These are phyloP conservation scores for Ophiosphaerella herpotricha DNA, from an alignment of 2,329 filamentous ascomycete species.

Conservation along the genomic window DNA sequence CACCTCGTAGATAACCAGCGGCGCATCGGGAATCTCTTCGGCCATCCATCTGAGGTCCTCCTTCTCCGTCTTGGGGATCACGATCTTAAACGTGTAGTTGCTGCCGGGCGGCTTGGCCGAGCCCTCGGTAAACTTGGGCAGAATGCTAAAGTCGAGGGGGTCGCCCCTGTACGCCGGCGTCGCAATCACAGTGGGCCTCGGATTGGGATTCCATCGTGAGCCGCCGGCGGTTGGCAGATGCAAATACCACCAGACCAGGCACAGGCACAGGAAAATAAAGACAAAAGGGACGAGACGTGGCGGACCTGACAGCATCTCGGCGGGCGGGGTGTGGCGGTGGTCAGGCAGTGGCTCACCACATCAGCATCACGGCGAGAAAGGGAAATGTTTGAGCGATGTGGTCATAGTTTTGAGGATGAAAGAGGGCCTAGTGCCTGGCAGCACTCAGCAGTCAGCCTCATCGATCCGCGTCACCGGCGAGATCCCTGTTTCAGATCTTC, in stretches of 20 bases:
- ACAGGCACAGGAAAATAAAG: constrained; percentile 29
- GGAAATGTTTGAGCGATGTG: constrained; percentile 1
- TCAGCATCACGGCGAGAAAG: constrained; percentile 1
- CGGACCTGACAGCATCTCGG: constrained; percentile 43
- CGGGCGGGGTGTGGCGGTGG: constrained; percentile 9
- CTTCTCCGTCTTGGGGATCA: constrained; percentile 45
- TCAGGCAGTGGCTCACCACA: constrained; percentile 11
- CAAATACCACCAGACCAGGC: constrained; percentile 39
- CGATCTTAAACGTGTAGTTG: constrained; percentile 44
- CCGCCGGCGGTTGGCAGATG: constrained; percentile 11
- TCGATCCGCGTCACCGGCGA: constrained; percentile 1
- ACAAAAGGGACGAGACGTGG: constrained; percentile 39
- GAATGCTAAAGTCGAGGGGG: constrained; percentile 43
- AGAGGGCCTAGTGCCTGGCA: not conserved
- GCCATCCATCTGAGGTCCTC: constrained; percentile 45
- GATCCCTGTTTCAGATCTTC: too few species aligned
- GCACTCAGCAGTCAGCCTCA: constrained; percentile 1
- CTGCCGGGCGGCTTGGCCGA: constrained; percentile 36
- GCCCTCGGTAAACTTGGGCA: constrained; percentile 38
- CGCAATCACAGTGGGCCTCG: constrained; percentile 9
- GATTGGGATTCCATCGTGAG: constrained; percentile 18
- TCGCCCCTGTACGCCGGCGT: constrained; percentile 25
- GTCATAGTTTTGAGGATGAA: not conserved
- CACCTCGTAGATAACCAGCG: constrained; percentile 56
- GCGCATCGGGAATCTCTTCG: constrained; percentile 39